A percentile compares a stretch with the other conserved stretches of the same genome.
Evolutionary conservation across 108 stramenopile species (phyloP).

Genomic region (Fragilaria crotonensis): DNA sequence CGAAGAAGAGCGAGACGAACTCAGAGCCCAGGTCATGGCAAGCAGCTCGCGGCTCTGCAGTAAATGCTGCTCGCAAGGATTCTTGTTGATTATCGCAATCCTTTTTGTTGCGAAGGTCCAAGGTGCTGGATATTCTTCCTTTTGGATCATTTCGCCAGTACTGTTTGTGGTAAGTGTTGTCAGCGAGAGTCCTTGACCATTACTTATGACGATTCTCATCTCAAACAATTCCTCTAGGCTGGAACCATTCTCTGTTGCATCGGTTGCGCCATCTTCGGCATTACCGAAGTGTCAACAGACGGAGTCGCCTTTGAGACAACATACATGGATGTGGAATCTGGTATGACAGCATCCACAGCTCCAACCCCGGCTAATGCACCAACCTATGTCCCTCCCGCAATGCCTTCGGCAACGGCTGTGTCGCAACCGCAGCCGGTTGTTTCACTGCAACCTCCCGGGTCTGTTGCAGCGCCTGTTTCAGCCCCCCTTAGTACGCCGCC

Average conservation of each 20-base stretch:
- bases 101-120: conserved; percentile 71
- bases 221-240: conserved; percentile 10
- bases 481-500: no score
- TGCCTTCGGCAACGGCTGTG: no score
- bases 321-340: neutral
- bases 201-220: neutral
- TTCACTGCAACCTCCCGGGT: no score
- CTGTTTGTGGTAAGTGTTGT: conserved; percentile 41
- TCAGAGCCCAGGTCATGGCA: conserved; percentile 61
- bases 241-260: conserved; percentile 71
- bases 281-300: conserved; percentile 47
- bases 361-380: conserved; percentile 1
- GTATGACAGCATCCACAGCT: conserved; percentile 4
- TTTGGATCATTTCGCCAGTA: conserved; percentile 83
- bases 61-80: conserved; percentile 74
- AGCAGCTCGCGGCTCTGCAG: conserved; percentile 50
- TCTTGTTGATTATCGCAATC: conserved; percentile 50
- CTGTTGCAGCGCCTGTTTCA: no score
- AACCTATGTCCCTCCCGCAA: conserved; percentile 8
- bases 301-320: conserved; percentile 27
- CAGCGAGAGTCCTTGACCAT: neutral
- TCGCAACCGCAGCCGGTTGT: no score
- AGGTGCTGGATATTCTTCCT: conserved; percentile 66
- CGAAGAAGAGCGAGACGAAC: conserved; percentile 75
- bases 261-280: conserved; percentile 78